Conservation (phyloP, 805 yeast genomes). For the Candida andamanensis region DNA sequence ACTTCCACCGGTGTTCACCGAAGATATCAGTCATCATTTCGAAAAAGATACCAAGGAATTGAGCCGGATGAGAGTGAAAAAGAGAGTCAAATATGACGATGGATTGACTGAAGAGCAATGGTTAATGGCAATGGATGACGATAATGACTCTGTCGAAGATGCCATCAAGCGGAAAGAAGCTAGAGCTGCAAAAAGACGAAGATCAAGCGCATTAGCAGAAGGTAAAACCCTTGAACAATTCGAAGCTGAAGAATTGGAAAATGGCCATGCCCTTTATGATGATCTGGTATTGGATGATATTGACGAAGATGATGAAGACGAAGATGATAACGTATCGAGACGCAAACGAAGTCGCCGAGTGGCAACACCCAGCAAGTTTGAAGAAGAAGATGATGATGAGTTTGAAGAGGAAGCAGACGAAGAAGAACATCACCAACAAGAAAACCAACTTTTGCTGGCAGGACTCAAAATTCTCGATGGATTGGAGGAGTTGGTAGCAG, state of each 20-base stretch:
- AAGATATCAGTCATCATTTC: constrained; percentile 50
- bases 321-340: constrained; percentile 6
- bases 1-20: constrained; percentile 75
- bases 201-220: constrained; percentile 16
- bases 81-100: constrained; percentile 78
- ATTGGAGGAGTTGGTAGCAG: constrained; percentile 38
- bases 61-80: constrained; percentile 71
- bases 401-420: constrained; percentile 16
- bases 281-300: constrained; percentile 11
- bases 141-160: constrained; percentile 57
- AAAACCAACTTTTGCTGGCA: constrained; percentile 16
- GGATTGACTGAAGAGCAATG: constrained; percentile 91
- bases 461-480: constrained; percentile 40
- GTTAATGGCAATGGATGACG: constrained; percentile 75
- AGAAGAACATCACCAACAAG: constrained; percentile 10
- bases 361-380: constrained; percentile 13
- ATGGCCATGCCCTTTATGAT: constrained; percentile 13
- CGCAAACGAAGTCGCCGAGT: constrained; percentile 16
- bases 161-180: constrained; percentile 51
- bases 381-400: constrained; percentile 19
- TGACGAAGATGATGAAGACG: constrained; percentile 7
- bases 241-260: constrained; percentile 18
- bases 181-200: constrained; percentile 33
- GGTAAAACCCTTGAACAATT: constrained; percentile 20
- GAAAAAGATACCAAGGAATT: constrained; percentile 47